Conservation (phyloP, 2,329 filamentous ascomycete species). For the Hymenoscyphus occultus region DNA sequence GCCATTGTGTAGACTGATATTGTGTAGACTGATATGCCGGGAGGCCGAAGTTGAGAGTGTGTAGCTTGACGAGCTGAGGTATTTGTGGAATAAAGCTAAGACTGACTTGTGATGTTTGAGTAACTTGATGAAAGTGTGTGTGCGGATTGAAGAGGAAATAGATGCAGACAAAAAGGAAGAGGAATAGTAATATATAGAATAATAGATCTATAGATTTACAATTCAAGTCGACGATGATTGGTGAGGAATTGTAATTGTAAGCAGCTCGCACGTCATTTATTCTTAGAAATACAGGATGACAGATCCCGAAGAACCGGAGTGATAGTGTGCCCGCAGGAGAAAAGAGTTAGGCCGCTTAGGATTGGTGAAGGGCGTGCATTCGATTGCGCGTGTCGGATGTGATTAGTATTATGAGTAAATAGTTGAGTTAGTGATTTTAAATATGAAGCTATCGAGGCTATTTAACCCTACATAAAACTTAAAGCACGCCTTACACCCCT, state of each 20-base stretch:
- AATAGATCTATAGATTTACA: neutral
- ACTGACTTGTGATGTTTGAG: neutral
- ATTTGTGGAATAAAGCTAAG: neutral
- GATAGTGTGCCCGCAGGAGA: neutral
- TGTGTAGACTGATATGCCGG: constrained; percentile 24
- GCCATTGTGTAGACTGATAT: constrained; percentile 39
- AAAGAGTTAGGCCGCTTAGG: neutral
- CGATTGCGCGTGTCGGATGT: neutral
- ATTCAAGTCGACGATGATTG: neutral
- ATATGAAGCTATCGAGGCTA: no score
- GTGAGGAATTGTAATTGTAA: constrained; percentile 2
- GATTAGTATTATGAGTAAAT: neutral
- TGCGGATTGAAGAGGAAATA: constrained; percentile 1
- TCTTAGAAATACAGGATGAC: constrained; percentile 8
- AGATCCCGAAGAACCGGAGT: neutral
- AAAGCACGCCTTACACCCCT: no score
- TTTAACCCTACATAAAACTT: no score
- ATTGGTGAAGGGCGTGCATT: constrained; percentile 1
- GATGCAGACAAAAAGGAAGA: neutral
- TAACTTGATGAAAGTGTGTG: neutral
- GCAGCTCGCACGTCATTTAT: constrained; percentile 11
- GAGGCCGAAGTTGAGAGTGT: neutral
- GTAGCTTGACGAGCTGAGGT: neutral
- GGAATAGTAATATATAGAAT: constrained; percentile 14
- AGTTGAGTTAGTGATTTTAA: neutral